A percentile compares a stretch with the other conserved stretches of the same genome.
These are phyloP conservation scores for Fusarium marasasianum DNA, from an alignment of 2,329 filamentous ascomycete genomes.

Conservation along the genomic window DNA sequence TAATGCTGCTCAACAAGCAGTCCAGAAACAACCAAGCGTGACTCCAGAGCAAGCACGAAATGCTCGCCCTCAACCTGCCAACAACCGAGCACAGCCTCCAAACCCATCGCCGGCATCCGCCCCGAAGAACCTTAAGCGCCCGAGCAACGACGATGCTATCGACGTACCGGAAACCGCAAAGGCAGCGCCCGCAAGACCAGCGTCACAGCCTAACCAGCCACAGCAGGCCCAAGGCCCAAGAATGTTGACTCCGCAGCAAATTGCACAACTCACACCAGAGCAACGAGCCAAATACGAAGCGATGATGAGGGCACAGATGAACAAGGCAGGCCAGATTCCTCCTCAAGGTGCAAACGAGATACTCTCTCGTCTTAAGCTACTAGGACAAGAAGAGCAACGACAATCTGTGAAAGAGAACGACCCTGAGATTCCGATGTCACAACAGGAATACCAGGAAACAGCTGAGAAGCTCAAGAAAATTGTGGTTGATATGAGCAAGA, in stretches of 20 bases:
- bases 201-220: conserved; percentile 39
- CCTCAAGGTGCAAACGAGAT: conserved; percentile 32
- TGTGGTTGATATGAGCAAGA: conserved; percentile 54
- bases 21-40: conserved; percentile 44
- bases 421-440: conserved; percentile 58
- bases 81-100: conserved; percentile 49
- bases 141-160: conserved; percentile 57
- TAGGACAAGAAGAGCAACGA: conserved; percentile 54
- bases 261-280: conserved; percentile 56
- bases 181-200: conserved; percentile 33
- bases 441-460: conserved; percentile 56
- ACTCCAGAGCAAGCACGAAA: conserved; percentile 42
- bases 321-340: conserved; percentile 32
- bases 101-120: conserved; percentile 52
- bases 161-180: conserved; percentile 43
- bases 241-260: conserved; percentile 44
- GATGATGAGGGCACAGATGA: conserved; percentile 45
- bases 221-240: conserved; percentile 31
- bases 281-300: conserved; percentile 58
- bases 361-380: conserved; percentile 47
- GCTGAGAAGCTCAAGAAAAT: conserved; percentile 55
- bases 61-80: conserved; percentile 41
- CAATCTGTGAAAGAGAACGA: conserved; percentile 52
- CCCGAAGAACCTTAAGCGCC: conserved; percentile 61
- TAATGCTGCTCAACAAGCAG: conserved; percentile 41